Evolutionary conservation across 2,329 filamentous ascomycete genomes (phyloP).

Genomic region (Venturia carpophila): DNA sequence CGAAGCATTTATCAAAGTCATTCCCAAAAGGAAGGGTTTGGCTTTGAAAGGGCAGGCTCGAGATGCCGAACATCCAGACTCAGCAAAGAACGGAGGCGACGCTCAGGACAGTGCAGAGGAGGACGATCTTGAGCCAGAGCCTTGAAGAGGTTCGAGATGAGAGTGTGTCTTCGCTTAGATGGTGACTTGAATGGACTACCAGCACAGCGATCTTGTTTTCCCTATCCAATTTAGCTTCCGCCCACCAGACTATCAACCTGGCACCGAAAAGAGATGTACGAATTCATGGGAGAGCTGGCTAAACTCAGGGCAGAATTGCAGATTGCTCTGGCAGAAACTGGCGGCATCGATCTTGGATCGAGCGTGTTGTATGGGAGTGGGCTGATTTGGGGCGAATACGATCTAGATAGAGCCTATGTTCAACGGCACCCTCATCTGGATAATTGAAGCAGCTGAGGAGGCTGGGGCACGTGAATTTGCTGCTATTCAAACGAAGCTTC

Average conservation of each 20-base stretch:
- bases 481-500: not conserved
- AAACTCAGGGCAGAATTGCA: too few relatives aligned
- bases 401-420: too few relatives aligned
- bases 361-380: too few relatives aligned
- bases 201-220: too few relatives aligned
- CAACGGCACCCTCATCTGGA: too few relatives aligned
- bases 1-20: constrained; percentile 75
- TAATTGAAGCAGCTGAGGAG: not conserved
- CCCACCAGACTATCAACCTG: too few relatives aligned
- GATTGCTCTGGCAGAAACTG: too few relatives aligned
- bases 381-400: too few relatives aligned
- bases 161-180: not conserved
- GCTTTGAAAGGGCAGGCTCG: constrained; percentile 27
- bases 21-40: constrained; percentile 81
- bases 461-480: constrained; percentile 6
- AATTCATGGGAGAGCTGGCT: too few relatives aligned
- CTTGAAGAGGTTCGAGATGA: not conserved
- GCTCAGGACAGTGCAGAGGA: not conserved
- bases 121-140: constrained; percentile 5
- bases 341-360: too few relatives aligned
- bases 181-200: not conserved
- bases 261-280: too few relatives aligned
- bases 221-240: too few relatives aligned
- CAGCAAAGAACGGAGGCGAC: not conserved
- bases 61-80: constrained; percentile 2